Base-by-base conservation (phyloP, 2,329 filamentous ascomycete genomes). In the Colletotrichum sp. region DNA sequence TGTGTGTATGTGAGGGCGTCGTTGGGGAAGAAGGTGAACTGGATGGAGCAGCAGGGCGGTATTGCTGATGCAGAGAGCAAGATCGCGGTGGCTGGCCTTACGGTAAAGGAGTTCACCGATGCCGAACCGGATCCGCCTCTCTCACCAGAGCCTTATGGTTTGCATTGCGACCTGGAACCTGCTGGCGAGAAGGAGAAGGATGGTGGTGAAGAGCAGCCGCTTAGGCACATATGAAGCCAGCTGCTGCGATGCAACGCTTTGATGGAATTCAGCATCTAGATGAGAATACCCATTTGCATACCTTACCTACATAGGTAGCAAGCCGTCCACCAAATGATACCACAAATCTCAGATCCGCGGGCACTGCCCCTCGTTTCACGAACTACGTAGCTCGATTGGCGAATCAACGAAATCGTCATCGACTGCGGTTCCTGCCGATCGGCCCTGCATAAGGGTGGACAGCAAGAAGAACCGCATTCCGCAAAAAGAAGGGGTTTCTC, bases 341-440 rank as follows among this genome's bases (percentile, higher is more conserved):
- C 28, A 48, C 18, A 26, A 32, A 32, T 62, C 36, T 52, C 5
- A 69, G 26, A 67, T 48, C 38, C n/a, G 10, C 5, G 7, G 10
- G 21, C 64, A 30, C 30, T 21, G 61, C 38, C 32, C 16, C 7
- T 10, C 14, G 21, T 36, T 63, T 63, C 43, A 58, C 58, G 32
- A n/a, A 26, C 58, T 36, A 48, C 18, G 18, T 48, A 24, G 32
- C 48, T 58, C 63, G 61, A 67, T 74, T 74, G 72, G 38, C 72
- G 61, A 58, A 74, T 67, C 72, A 74, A 62, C 69, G 18, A 26
- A 55, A 26, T 75, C 63, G 71, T 75, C 73, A 73, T 75, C 58
- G 58, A 73, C 63, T 7, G 55, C 69, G 69, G 73, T 56, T n/a
- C 73, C 73, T 73, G 73, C 69, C 63, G 69, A 73, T 75, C 73